A percentile compares a stretch with the other conserved stretches of the same genome.
phyloP scores from a whole-genome alignment of 2,329 filamentous ascomycete species.

The Aspergillus uvarum region DNA sequence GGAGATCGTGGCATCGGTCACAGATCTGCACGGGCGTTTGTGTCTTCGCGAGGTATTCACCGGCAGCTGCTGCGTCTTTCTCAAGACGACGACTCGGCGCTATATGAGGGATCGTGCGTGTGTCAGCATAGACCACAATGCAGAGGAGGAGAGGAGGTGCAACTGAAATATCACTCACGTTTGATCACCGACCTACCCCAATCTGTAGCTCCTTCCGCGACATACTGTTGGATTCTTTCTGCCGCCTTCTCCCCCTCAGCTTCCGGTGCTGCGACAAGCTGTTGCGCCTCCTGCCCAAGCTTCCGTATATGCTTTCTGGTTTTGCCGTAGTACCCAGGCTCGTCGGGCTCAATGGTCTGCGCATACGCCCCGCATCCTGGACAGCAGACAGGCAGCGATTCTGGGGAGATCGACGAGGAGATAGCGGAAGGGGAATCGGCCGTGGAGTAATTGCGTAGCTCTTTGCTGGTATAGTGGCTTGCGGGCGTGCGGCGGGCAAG shows the following conservation, averaged over 20 bases:
- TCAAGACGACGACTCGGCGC: constrained; percentile 24
- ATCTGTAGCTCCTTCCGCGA: constrained; percentile 5
- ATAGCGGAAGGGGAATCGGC: constrained; percentile 3
- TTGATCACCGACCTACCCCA: constrained; percentile 6
- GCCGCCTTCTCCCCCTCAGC: constrained; percentile 11
- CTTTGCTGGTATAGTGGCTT: constrained; percentile 4
- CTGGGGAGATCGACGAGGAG: constrained; percentile 15
- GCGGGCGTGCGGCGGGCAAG: constrained; percentile 1
- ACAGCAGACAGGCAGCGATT: constrained; percentile 52
- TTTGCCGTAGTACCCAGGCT: constrained; percentile 59
- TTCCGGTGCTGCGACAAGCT: constrained; percentile 11
- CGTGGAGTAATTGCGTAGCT: constrained; percentile 23
- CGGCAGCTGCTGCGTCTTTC: constrained; percentile 21
- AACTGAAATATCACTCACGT: constrained; percentile 12
- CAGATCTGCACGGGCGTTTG: constrained; percentile 55
- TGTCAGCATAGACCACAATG: constrained; percentile 3
- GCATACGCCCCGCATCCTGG: constrained; percentile 64
- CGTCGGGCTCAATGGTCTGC: constrained; percentile 54
- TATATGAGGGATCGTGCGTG: constrained; percentile 2
- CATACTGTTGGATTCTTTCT: constrained; percentile 10
- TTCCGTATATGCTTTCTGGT: constrained; percentile 50
- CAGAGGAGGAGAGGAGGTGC: not conserved
- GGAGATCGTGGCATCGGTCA: constrained; percentile 79
- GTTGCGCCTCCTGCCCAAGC: constrained; percentile 26
- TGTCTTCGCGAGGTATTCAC: constrained; percentile 22